A percentile compares a stretch with the other conserved stretches of the same genome.
Conservation (phyloP, 2,329 filamentous ascomycete species). For the Ophioceras dolichostomum region DNA sequence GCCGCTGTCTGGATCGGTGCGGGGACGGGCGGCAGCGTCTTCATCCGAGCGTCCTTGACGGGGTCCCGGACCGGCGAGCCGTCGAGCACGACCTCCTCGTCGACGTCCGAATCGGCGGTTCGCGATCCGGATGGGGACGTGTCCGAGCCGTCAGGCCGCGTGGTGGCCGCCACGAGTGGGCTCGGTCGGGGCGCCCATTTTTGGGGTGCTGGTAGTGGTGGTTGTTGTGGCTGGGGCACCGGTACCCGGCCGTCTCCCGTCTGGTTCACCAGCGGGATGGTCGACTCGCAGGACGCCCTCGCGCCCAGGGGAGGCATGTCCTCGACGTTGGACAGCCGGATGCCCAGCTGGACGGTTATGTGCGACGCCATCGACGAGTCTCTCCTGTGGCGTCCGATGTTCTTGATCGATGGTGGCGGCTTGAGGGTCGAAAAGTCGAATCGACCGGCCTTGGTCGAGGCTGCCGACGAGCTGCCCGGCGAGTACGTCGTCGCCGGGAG, state of each 20-base stretch:
- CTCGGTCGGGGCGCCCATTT: slow-evolving; percentile 4
- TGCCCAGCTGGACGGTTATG: slow-evolving; percentile 59
- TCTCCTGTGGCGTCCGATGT: slow-evolving; percentile 36
- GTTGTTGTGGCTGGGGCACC: not conserved
- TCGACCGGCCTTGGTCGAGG: slow-evolving; percentile 3
- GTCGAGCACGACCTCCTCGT: slow-evolving; percentile 5
- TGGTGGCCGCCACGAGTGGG: slow-evolving; percentile 5
- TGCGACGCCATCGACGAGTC: slow-evolving; percentile 52
- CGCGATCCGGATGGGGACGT: not conserved
- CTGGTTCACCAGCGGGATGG: not conserved
- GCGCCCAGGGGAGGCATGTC: slow-evolving; percentile 28
- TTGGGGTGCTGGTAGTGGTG: not conserved
- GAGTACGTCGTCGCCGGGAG: slow-evolving; percentile 10
- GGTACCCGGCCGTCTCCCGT: not conserved
- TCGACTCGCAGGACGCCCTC: slow-evolving; percentile 1
- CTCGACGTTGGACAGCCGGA: slow-evolving; percentile 50
- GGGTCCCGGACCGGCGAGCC: slow-evolving; percentile 12
- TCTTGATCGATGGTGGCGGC: slow-evolving; percentile 30
- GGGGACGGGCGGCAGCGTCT: slow-evolving; percentile 25
- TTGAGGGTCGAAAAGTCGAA: slow-evolving; percentile 17
- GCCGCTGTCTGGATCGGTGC: slow-evolving; percentile 1
- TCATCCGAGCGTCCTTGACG: slow-evolving; percentile 20
- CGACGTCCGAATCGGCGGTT: slow-evolving; percentile 3
- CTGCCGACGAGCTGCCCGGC: slow-evolving; percentile 7
- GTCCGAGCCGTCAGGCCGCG: too few species aligned